Evolutionary conservation across 257 asterid genomes (phyloP).

Genomic region (Capsicum pubescens): DNA sequence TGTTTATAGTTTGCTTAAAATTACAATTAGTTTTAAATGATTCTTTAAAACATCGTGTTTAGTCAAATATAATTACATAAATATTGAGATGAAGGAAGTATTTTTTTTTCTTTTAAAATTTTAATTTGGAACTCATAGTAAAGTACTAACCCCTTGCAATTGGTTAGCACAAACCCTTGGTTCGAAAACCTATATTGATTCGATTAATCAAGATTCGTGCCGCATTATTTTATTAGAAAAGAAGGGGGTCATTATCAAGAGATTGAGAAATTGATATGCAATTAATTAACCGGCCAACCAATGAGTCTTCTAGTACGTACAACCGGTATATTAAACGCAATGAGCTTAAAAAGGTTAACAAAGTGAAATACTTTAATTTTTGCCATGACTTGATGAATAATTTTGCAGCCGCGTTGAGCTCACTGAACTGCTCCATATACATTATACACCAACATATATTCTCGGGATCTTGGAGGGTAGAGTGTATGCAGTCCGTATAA

Average conservation of each 20-base stretch:
- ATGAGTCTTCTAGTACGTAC: background rate
- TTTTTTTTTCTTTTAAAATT: background rate
- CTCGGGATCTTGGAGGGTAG: too few species aligned
- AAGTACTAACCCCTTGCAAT: background rate
- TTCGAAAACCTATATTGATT: background rate
- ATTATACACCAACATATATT: too few species aligned
- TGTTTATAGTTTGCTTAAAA: background rate
- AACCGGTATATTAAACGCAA: background rate
- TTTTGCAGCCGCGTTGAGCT: background rate
- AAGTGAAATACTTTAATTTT: background rate
- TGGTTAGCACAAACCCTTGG: background rate
- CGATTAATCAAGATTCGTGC: background rate
- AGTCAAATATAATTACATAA: background rate
- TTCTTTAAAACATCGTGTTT: too few species aligned
- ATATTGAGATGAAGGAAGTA: background rate
- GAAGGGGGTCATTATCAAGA: background rate
- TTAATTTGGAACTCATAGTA: background rate
- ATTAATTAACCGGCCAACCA: background rate
- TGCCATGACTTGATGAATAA: background rate
- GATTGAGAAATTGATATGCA: background rate
- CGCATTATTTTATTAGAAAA: background rate
- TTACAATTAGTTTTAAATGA: background rate
- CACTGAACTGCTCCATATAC: background rate
- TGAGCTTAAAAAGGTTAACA: background rate
- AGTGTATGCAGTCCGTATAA: too few species aligned